Evolutionary conservation across 2,329 filamentous ascomycete species (phyloP).

Genomic region (Orbilia ellipsospora): DNA sequence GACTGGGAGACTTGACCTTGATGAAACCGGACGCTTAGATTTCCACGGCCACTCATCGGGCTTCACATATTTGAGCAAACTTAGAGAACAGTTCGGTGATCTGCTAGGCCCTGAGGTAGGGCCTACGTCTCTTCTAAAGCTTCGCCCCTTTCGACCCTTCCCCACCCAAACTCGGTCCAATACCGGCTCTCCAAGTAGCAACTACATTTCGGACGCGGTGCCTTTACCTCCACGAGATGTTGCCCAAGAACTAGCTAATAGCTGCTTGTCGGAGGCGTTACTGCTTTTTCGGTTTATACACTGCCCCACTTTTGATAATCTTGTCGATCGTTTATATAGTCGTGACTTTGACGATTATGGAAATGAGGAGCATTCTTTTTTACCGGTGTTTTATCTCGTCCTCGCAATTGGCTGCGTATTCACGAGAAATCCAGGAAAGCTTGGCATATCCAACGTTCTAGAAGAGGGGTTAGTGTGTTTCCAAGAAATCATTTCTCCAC

Average conservation of each 20-base stretch:
- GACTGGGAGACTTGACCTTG: conserved; percentile 88
- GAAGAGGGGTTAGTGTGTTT: conserved; percentile 67
- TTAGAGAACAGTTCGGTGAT: conserved; percentile 87
- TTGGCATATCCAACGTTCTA: conserved; percentile 66
- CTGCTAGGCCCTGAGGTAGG: conserved; percentile 72
- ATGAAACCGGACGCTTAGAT: conserved; percentile 91
- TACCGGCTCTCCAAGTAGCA: conserved; percentile 72
- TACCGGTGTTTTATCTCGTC: conserved; percentile 77
- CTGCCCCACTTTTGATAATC: conserved; percentile 80
- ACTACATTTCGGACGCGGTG: conserved; percentile 50
- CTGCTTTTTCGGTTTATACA: conserved; percentile 69
- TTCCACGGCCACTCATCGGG: conserved; percentile 95
- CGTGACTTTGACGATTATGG: conserved; percentile 72
- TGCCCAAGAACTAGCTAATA: conserved; percentile 69
- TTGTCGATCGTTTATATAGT: conserved; percentile 81
- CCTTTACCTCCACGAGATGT: conserved; percentile 64
- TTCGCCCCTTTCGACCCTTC: conserved; percentile 69
- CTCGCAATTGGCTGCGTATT: conserved; percentile 81
- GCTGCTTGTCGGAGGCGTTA: conserved; percentile 72
- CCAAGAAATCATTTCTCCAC: neutral
- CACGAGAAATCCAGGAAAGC: conserved; percentile 68
- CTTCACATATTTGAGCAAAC: conserved; percentile 83
- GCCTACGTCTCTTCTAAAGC: conserved; percentile 63
- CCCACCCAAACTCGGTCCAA: conserved; percentile 73
- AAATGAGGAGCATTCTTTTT: conserved; percentile 73